Evolutionary conservation across 441 rosid genomes (phyloP).

Genomic region (Aquilaria agallochum): DNA sequence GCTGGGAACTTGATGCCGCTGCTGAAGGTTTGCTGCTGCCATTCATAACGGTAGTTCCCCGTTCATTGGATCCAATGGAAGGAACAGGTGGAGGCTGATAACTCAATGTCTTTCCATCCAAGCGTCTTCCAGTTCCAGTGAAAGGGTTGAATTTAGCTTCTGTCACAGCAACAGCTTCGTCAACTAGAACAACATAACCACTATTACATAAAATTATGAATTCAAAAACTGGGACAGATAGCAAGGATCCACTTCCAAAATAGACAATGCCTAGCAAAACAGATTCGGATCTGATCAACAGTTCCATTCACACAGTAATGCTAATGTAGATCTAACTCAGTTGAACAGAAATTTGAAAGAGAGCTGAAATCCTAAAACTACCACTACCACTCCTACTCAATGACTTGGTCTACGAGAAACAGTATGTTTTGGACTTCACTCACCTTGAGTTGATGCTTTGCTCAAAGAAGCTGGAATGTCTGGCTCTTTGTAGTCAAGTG

Average conservation of each 20-base stretch:
- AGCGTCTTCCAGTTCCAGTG: constrained; percentile 74
- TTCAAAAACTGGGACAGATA: background rate
- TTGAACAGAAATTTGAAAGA: too few relatives aligned
- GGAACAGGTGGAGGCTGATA: constrained; percentile 43
- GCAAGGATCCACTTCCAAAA: too few relatives aligned
- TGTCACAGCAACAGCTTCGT: constrained; percentile 46
- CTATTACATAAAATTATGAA: too few relatives aligned
- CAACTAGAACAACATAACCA: constrained; percentile 27
- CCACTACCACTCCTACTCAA: too few relatives aligned
- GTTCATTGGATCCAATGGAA: constrained; percentile 37
- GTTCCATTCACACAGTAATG: too few relatives aligned
- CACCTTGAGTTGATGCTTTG: constrained; percentile 62
- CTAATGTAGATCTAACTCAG: too few relatives aligned
- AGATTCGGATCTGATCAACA: too few relatives aligned
- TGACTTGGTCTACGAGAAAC: too few relatives aligned
- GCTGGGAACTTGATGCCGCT: constrained; percentile 39
- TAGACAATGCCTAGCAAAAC: too few relatives aligned
- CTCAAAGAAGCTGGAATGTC: constrained; percentile 40
- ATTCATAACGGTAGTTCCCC: constrained; percentile 37
- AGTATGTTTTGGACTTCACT: background rate
- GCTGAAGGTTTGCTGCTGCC: constrained; percentile 33
- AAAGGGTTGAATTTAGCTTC: constrained; percentile 83
- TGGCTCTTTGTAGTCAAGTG: constrained; percentile 94
- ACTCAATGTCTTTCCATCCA: constrained; percentile 74
- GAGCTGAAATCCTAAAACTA: too few relatives aligned